Base-by-base conservation (phyloP, 2,329 filamentous ascomycete species). In the Calonectria pseudoturangicola region DNA sequence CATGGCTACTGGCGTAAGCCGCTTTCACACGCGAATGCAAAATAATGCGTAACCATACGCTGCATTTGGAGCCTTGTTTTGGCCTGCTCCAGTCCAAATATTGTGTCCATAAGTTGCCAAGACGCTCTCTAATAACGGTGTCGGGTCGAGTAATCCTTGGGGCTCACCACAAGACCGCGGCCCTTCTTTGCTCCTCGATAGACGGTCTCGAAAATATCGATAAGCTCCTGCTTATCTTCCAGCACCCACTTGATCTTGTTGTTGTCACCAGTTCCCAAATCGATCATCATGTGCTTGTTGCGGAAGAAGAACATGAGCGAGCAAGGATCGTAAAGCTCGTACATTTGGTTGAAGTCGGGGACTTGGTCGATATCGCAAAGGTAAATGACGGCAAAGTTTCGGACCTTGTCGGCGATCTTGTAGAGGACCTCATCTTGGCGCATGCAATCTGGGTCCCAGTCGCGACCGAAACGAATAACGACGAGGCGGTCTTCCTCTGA, bases 181-280 rank as follows among this genome's bases (percentile, higher is more conserved):
- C 97, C 97, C 87, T 99, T 99, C 90, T 98, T 98, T 39, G 97
- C 97, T n/a, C 97, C 97, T 72, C 96, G 93, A 84, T 98, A 99
- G 74, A 99, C 96, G 5, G 96, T 98, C 89, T 99, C 97, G 82
- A 98, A 93, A 77, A 99, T 99, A 85, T 99, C 97, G 81, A 99
- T 98, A 81, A 99, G 88, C 87, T 99, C 97, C 84, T 98, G 96
- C 87, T 99, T 98, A 82, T 99, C 96, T 85, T 98, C 96, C 36
- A 85, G 88, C 60, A 98, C 95, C 93, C 95, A 98, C 83, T 98
- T 98, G 78, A 98, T 88, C 85, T 98, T 98, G 85, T 99, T 99
- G 85, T 99, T 99, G 87, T 99, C 98, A 76, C 97, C 97, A 2
- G 97, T 99, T 58, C 96, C 96, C 79, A 98, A 95, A 90, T 98